These are phyloP conservation scores for Russula ochroleuca DNA, from an alignment of 768 basidiomycete species.

Conservation along the genomic window DNA sequence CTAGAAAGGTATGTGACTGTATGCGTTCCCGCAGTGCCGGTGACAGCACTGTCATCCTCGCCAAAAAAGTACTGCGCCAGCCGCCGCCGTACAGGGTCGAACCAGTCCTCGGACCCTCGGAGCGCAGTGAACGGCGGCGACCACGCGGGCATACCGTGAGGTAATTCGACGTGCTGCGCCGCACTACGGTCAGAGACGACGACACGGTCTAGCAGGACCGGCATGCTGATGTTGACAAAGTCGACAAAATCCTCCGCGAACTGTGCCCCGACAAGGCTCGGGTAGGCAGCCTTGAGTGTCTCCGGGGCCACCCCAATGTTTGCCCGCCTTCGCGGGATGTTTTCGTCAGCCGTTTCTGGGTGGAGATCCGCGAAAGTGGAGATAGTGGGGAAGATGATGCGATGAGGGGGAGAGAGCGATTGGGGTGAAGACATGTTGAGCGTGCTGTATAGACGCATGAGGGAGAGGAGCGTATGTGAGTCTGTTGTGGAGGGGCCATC, in stretches of 20 bases:
- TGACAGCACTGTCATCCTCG: constrained; percentile 18
- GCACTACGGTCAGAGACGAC: constrained; percentile 76
- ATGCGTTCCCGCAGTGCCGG: constrained; percentile 35
- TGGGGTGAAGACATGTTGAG: constrained; percentile 40
- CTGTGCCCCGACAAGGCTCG: constrained; percentile 54
- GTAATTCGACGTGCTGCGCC: constrained; percentile 36
- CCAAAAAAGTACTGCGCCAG: constrained; percentile 47
- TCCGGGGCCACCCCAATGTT: constrained; percentile 31
- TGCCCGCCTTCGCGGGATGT: constrained; percentile 34
- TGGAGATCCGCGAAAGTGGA: constrained; percentile 50
- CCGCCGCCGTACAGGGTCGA: constrained; percentile 43
- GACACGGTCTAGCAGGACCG: constrained; percentile 70
- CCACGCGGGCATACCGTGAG: constrained; percentile 32
- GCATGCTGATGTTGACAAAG: constrained; percentile 58
- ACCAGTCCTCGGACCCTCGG: constrained; percentile 38
- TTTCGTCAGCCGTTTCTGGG: constrained; percentile 30
- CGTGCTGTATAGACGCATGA: constrained; percentile 73
- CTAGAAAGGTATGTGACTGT: constrained; percentile 65
- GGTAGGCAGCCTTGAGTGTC: constrained; percentile 64
- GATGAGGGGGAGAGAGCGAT: constrained; percentile 33
- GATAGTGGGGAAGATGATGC: constrained; percentile 71
- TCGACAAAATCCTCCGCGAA: constrained; percentile 77
- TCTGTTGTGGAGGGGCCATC: constrained; percentile 37
- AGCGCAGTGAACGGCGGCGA: constrained; percentile 37
- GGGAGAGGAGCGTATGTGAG: constrained; percentile 67